Evolutionary conservation across 2,329 filamentous ascomycete species (phyloP), one percentile per base, ranked within the genome.

Genomic region (Aspergillus fumigatiaffinis): DNA sequence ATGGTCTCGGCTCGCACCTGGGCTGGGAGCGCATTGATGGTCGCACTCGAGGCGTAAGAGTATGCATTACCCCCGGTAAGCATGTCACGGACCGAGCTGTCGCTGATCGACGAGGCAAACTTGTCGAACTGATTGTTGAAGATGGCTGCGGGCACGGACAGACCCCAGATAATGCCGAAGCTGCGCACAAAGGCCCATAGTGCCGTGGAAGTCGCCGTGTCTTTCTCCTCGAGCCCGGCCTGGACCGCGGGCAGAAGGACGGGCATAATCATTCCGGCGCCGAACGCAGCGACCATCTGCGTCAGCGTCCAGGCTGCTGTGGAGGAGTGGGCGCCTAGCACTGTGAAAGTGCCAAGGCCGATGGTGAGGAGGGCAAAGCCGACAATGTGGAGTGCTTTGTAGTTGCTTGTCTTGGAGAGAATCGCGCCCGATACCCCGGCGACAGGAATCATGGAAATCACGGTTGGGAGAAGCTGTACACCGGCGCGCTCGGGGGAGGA

Each of bases 161-260:
- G 29, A 35, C 53, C 53, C 47, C 47, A 55, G n/a, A 55, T 51
- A 17, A 51, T 50, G 35, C 47, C 53, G 35, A 51, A 55, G 53
- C 48, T 51, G 21, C 53, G 53, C 2, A 55, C 17, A 46, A 51
- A 55, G 1, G 47, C 48, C 47, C 47, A 51, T 2, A 51, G 47
- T 9, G 48, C 47, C 17, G 53, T 51, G 4, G 53, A 42, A 10
- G 48, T 44, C 7, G 23, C 47, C 35, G 35, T 21, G 38, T 51
- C 53, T 46, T 51, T 51, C 35, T 51, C 53, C 35, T 42, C 29
- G 10, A 51, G 35, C 14, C 55, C 42, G 42, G 78, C 79, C 62
- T 77, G 74, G 17, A 79, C 69, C 0, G 80, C 76, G 0, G 80
- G 77, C 1, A 80, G 73, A 5, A 78, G 67, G 0, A 72, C 69